phyloP scores from a whole-genome alignment of 2,329 filamentous ascomycete genomes.

The Pestalotiopsis sp. region DNA sequence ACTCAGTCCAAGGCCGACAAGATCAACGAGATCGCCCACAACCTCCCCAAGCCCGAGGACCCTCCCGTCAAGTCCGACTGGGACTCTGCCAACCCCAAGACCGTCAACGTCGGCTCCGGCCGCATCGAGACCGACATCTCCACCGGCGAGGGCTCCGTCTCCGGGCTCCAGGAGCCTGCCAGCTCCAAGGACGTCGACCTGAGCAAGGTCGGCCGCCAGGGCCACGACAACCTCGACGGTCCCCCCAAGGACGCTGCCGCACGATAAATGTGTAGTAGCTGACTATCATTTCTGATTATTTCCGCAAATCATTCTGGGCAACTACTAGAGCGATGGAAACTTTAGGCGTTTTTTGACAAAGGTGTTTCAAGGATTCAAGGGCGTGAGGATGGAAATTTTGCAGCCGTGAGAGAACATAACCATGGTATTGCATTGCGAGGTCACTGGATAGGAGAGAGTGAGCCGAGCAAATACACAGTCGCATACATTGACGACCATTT shows the following conservation, averaged over 20 bases:
- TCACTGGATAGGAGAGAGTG: background rate
- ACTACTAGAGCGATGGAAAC: background rate
- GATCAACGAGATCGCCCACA: conserved; percentile 67
- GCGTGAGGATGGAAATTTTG: conserved; percentile 5
- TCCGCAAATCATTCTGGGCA: background rate
- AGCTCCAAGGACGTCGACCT: conserved; percentile 58
- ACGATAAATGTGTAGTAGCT: background rate
- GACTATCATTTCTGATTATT: background rate
- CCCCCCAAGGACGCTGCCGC: conserved; percentile 59
- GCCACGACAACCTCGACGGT: conserved; percentile 55
- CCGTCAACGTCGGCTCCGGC: conserved; percentile 70
- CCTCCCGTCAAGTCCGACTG: conserved; percentile 77
- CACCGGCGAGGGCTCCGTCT: conserved; percentile 44
- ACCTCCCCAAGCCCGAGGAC: conserved; percentile 78
- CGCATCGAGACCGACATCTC: conserved; percentile 53
- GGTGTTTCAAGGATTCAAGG: background rate
- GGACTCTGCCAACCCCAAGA: conserved; percentile 69
- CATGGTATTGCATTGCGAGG: conserved; percentile 3
- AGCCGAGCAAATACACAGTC: conserved; percentile 2
- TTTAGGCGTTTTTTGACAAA: background rate
- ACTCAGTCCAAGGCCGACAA: conserved; percentile 58
- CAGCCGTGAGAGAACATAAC: background rate
- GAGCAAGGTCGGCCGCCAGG: conserved; percentile 64
- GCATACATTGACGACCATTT: conserved; percentile 6
- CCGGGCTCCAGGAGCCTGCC: conserved; percentile 59